Base-by-base conservation (phyloP, 495 filamentous ascomycete genomes). In the Neurospora sp. region DNA sequence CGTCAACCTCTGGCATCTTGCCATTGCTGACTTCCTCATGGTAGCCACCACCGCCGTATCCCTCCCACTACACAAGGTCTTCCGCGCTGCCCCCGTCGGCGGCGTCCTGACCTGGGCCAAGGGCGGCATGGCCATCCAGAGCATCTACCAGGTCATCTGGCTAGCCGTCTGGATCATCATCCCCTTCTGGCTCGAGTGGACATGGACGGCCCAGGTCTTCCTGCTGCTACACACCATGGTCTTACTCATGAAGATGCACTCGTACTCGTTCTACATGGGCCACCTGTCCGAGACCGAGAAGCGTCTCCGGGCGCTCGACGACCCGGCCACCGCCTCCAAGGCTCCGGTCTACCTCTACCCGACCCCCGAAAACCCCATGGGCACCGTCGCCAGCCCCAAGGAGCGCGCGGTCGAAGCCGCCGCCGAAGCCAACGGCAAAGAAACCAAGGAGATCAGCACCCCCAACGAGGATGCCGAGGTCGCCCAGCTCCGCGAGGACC, bases 181-280 rank as follows among this genome's bases (percentile, higher is more conserved):
- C 82, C 96, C 96, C 1, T 99, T 99, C 75, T 83, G 91, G 77
- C 82, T 94, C n/a, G 84, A 89, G 23, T 99, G 96, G 96, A 93
- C 94, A 2, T 90, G 89, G 89, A 99, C 96, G 7, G 91, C 95
- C 37, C 96, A 99, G 79, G 96, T 98, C 54, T 98, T 94, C 81
- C 90, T 99, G 75, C 91, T 94, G 14, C 88, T 99, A 18, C 96
- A 99, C 79, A 91, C 93, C 44, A 87, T 99, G 79, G 90, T 92
- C 16, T 84, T 99, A 8, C 89, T 98, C 37, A 99, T 99, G 96
- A 99, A 99, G 84, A 93, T 99, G 86, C 96, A 99, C 79, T 97
- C 94, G 0, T 99, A 98, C 79, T 92, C 93, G 37, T 98, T 98
- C 83, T 99, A 99, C 83, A 97, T 96, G 78, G 96, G 96, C 3